A percentile compares a stretch with the other conserved stretches of the same genome.
phyloP scores from a whole-genome alignment of 805 yeast genomes.

The Wickerhamomyces xylosicus region DNA sequence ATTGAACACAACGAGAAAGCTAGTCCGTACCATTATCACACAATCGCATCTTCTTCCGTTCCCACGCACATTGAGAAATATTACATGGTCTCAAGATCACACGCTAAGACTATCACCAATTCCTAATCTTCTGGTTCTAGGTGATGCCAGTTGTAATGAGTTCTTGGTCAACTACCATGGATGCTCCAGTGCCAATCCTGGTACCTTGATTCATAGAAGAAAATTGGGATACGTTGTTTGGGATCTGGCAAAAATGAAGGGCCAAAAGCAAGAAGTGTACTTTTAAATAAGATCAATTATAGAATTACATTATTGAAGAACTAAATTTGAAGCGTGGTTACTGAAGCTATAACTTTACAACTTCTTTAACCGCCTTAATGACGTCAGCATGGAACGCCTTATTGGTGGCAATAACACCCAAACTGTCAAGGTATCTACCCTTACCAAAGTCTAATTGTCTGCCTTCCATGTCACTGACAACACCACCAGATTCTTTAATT shows the following conservation, averaged over 20 bases:
- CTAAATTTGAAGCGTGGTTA: neutral
- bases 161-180: conserved; percentile 77
- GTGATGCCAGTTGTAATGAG: conserved; percentile 61
- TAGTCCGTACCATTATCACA: conserved; percentile 73
- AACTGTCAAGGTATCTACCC: conserved; percentile 71
- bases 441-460: conserved; percentile 65
- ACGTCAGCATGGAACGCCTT: conserved; percentile 21
- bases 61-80: conserved; percentile 44
- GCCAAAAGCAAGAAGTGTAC: too few relatives aligned
- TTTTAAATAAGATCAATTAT: too few relatives aligned
- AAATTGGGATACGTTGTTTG: conserved; percentile 21
- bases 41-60: conserved; percentile 89
- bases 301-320: neutral
- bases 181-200: conserved; percentile 69
- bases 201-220: conserved; percentile 38
- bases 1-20: conserved; percentile 49
- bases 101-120: conserved; percentile 64
- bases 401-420: conserved; percentile 87
- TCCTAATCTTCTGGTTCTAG: conserved; percentile 56
- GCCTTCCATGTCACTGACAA: conserved; percentile 79
- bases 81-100: conserved; percentile 62
- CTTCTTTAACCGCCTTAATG: conserved; percentile 18
- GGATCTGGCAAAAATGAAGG: neutral
- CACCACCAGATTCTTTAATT: conserved; percentile 85
- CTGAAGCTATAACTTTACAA: neutral